Base-by-base conservation (phyloP, 768 basidiomycete genomes). In the Tephrocybe sp. region DNA sequence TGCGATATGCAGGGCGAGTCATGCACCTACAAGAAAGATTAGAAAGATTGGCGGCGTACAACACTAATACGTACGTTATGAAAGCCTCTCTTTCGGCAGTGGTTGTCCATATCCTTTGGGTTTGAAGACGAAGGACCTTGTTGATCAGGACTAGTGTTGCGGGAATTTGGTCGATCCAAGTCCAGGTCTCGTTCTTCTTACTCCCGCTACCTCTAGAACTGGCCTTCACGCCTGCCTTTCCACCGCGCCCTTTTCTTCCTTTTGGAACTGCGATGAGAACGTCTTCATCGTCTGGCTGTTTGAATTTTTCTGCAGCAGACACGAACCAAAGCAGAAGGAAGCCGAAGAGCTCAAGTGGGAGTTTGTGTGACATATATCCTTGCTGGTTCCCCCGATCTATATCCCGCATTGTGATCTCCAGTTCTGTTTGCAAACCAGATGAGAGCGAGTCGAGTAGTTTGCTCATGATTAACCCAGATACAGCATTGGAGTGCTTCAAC, bases 261-360 rank as follows among this genome's bases (percentile, higher is more conserved):
- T 81, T 84, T 1, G 76, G 65, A 19, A 71, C 71, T 1, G 78
- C 53, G 8, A 63, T 68, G 14, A 36, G 53, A 5, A 33, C 78
- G 5, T 72, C 74, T 14, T 68, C 74, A 13, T 70, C 72, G 16
- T 72, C 78, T 11, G 74, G 62, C 5, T 71, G 71, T 39, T 86
- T 87, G 52, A 87, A 81, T 57, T 86, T 88, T 68, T 96, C 93
- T 1, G 85, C 87, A 0, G 84, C 84, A 10, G 73, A 69, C 13
- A 91, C 88, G 63, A 95, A 95, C 94, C 94, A 98, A 53, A 85
- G 78, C n/a, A 97, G 68, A 20, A 98, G 72, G 65, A 98, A 98
- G 6, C 87, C 89, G 65, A 92, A 98, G 76, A 89, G 85, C 66
- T 98, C 97, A 53, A 99, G 74, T 0, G 92, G 82, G 3, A 64